Base-by-base conservation (phyloP, 208 protist genomes). In the Trichomonas vaginalis region DNA sequence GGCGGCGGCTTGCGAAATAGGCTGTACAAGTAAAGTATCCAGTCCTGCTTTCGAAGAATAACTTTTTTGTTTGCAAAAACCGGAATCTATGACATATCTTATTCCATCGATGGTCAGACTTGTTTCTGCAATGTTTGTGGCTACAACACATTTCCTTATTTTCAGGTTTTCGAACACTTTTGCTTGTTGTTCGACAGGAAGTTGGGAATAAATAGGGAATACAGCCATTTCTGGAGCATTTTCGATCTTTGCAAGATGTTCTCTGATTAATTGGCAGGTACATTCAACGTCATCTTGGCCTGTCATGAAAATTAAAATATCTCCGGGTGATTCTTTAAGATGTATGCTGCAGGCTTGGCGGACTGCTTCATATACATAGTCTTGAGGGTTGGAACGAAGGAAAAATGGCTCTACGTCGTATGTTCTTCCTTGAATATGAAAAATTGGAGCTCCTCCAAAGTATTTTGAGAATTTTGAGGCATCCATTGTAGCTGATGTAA, bases 221-320 rank as follows among this genome's bases (percentile, higher is more conserved):
- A 99, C 96, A 12, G 95, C 49, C 8, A 99, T 49, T 2, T 96
- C 96, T 0, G 97, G 96, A 23, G 97, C 96, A 39, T 97, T 96
- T 83, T 92, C 90, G 3, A 95, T 35, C 39, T 96, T 61, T n/a
- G 46, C 70, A 12, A 97, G 12, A 56, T 96, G 45, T 42, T 96
- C 83, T 39, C 51, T 39, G 10, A 95, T 95, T 12, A 96, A 40
- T 39, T 97, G 40, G 96, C 98, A 98, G 14, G 97, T 98, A 0
- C 96, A 96, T 86, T 98, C 98, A 83, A 99, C 99, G 95, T 99
- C 99, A 95, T 99, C 99, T 97, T 99, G 98, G 27, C 99, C 99
- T 10, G 99, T 99, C 97, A 99, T 98, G 97, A 99, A 99, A 15
- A 99, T 98, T 46, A 99, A 98, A 83, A 99, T 99, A 97, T 99